Percentiles rank a stretch among this genome's conserved stretches.
Conservation (phyloP, 768 basidiomycete genomes). For the Mycena alexandri region DNA sequence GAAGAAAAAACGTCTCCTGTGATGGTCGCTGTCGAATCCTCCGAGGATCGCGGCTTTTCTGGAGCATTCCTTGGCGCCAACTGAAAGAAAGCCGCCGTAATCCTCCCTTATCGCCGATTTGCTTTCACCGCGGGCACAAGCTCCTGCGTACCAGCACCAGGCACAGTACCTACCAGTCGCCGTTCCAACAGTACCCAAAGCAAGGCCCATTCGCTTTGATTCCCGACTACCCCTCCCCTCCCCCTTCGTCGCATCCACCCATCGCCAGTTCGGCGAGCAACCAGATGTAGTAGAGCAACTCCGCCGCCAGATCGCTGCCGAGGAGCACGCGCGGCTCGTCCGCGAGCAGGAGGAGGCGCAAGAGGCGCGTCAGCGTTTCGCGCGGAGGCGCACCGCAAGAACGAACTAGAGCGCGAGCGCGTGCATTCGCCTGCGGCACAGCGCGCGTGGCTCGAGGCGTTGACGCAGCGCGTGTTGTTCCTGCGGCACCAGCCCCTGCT, state of each 20-base stretch:
- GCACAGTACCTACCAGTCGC: too few relatives aligned
- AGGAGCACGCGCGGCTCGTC: conserved; percentile 30
- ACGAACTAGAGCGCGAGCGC: conserved; percentile 26
- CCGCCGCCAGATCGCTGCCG: conserved; percentile 28
- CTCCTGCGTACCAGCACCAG: too few relatives aligned
- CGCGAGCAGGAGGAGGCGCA: conserved; percentile 36
- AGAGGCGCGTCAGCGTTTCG: conserved; percentile 17
- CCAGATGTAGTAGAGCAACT: conserved; percentile 29
- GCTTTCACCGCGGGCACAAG: too few relatives aligned
- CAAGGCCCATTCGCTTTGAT: background rate
- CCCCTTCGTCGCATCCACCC: background rate
- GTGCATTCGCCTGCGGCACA: conserved; percentile 29
- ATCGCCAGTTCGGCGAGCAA: background rate
- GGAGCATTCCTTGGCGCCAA: too few relatives aligned
- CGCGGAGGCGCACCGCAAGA: conserved; percentile 7
- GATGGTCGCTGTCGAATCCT: too few relatives aligned
- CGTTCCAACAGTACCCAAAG: too few relatives aligned
- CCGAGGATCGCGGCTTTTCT: too few relatives aligned
- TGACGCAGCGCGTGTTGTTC: conserved; percentile 14
- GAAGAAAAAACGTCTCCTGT: too few relatives aligned
- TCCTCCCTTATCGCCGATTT: too few relatives aligned
- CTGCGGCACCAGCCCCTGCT: background rate
- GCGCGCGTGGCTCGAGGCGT: conserved; percentile 19
- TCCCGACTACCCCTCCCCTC: conserved; percentile 4
- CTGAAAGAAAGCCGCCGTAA: too few relatives aligned